These are phyloP conservation scores for Mercurialis annua DNA, from an alignment of 345 rosid genomes.

Conservation along the genomic window DNA sequence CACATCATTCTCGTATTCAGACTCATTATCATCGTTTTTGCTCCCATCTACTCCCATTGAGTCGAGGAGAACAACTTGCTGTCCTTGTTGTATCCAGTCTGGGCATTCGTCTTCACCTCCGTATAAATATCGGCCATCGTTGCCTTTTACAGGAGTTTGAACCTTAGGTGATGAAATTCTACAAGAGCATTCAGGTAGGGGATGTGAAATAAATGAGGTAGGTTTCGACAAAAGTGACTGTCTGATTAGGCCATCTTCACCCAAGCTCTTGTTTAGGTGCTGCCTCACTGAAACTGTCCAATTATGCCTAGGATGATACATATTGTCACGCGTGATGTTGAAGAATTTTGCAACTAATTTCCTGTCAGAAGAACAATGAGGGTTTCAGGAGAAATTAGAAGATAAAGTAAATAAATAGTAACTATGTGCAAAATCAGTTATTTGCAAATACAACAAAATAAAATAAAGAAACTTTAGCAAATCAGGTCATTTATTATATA, in stretches of 20 bases:
- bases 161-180: constrained; percentile 49
- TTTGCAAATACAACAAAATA: not conserved
- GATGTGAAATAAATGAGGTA: constrained; percentile 70
- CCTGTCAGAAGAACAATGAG: constrained; percentile 42
- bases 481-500: not conserved
- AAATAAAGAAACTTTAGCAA: not conserved
- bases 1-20: constrained; percentile 54
- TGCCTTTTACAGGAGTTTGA: constrained; percentile 29
- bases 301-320: constrained; percentile 71
- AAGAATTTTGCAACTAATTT: constrained; percentile 56
- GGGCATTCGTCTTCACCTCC: constrained; percentile 93
- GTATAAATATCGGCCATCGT: constrained; percentile 46
- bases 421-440: not conserved
- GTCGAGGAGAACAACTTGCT: constrained; percentile 17
- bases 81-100: constrained; percentile 64
- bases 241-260: constrained; percentile 66
- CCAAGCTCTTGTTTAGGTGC: constrained; percentile 83
- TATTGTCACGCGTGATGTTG: constrained; percentile 53
- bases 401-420: not conserved
- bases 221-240: constrained; percentile 70
- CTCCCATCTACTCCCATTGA: constrained; percentile 38
- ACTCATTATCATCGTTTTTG: constrained; percentile 45
- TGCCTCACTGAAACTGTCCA: constrained; percentile 73
- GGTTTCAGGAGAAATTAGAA: not conserved
- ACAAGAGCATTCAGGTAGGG: constrained; percentile 96